These are phyloP conservation scores for Crucihimalaya himalaica DNA, from an alignment of 345 rosid genomes.

Conservation along the genomic window DNA sequence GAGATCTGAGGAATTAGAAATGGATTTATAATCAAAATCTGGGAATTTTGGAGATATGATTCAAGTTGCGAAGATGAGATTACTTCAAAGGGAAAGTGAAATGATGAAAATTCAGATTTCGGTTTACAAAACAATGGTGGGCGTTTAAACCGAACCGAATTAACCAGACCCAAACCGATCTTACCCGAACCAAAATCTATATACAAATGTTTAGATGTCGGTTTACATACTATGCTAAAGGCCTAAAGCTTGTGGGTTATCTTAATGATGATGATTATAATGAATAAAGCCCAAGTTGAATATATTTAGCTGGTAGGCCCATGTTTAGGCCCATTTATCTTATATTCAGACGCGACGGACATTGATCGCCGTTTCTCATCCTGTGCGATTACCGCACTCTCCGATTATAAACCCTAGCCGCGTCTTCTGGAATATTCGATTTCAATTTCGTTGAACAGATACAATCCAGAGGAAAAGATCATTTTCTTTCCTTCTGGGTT, in stretches of 20 bases:
- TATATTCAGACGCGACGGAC: constrained; percentile 22
- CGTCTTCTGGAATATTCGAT: constrained; percentile 5
- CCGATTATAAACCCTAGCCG: constrained; percentile 42
- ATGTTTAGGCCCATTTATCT: neutral
- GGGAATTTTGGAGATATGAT: neutral
- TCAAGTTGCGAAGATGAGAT: neutral
- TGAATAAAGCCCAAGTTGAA: neutral
- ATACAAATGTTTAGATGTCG: no score
- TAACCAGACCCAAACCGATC: no score
- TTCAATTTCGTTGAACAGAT: neutral
- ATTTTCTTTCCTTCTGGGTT: constrained; percentile 7
- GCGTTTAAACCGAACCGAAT: no score
- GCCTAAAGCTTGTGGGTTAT: no score
- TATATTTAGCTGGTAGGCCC: neutral
- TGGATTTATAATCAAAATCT: neutral
- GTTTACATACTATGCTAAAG: no score
- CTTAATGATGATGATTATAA: no score
- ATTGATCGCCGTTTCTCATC: constrained; percentile 28
- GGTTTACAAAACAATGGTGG: no score
- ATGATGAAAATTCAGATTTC: no score
- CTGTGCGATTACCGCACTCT: neutral
- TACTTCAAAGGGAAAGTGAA: neutral
- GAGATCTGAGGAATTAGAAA: neutral
- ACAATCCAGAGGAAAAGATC: neutral
- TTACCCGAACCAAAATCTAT: no score